These are phyloP conservation scores for Phenoliferia sp. DNA, from an alignment of 1,284 basidiomycete species.

Conservation along the genomic window DNA sequence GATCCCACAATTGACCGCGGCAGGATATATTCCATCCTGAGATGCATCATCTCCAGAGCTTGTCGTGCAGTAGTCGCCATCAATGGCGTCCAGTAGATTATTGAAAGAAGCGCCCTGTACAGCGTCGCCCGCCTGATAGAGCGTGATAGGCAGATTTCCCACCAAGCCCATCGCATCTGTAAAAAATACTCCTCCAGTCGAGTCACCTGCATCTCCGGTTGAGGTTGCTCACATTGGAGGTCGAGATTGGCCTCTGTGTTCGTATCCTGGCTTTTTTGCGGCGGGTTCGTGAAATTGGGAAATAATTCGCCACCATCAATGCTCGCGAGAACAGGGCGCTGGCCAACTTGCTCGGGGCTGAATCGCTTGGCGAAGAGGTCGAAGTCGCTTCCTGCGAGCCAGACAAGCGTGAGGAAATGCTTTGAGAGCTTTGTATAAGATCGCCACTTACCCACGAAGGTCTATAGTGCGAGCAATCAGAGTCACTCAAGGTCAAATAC, in stretches of 20 bases:
- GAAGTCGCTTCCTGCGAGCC: conserved; percentile 41
- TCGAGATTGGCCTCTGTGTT: conserved; percentile 55
- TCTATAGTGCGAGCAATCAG: neutral
- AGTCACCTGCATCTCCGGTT: neutral
- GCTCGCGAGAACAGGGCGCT: conserved; percentile 46
- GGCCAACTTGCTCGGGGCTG: conserved; percentile 44
- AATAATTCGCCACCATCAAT: conserved; percentile 50
- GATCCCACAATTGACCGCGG: conserved; percentile 54
- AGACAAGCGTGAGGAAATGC: neutral
- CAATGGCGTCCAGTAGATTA: conserved; percentile 51
- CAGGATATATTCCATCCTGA: conserved; percentile 54
- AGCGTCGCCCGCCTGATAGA: conserved; percentile 52
- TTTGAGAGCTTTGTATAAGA: neutral
- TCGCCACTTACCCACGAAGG: neutral
- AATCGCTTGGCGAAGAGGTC: conserved; percentile 50
- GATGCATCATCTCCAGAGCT: conserved; percentile 57
- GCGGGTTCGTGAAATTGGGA: conserved; percentile 36
- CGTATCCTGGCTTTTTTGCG: conserved; percentile 46
- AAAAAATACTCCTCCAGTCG: neutral
- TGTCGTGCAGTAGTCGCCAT: conserved; percentile 55
- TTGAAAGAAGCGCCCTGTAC: conserved; percentile 47
- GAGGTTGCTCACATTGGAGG: conserved; percentile 43
- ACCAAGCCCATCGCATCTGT: conserved; percentile 48
- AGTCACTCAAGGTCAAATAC: neutral
- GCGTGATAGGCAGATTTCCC: conserved; percentile 45